Percentiles rank a stretch among this genome's conserved stretches.
Conservation (phyloP, 108 stramenopile species). For the Skeletonema tropicum region DNA sequence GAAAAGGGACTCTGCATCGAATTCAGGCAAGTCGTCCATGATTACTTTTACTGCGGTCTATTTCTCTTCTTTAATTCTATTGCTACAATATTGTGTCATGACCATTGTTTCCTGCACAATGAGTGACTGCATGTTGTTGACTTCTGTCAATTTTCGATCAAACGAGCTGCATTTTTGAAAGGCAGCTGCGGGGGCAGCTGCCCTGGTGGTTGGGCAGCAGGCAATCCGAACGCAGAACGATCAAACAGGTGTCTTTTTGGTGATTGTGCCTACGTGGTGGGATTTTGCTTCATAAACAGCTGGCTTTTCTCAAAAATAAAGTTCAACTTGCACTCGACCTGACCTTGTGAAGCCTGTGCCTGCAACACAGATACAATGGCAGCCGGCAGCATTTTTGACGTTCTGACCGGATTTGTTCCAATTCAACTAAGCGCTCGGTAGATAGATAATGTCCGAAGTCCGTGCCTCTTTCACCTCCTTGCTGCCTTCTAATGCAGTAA, state of each 20-base stretch:
- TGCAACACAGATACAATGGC: no score
- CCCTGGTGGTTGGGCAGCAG: background rate
- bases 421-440: no score
- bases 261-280: background rate
- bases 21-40: constrained; percentile 3
- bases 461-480: no score
- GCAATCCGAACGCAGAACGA: background rate
- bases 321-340: no score
- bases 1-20: constrained; percentile 5
- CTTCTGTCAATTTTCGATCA: no score
- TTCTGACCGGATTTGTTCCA: no score
- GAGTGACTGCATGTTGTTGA: no score
- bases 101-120: background rate
- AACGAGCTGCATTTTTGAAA: background rate
- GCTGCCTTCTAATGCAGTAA: no score
- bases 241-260: background rate
- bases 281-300: background rate
- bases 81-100: background rate
- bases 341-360: no score
- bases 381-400: no score
- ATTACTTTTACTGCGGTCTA: background rate
- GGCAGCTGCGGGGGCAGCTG: no score
- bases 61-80: background rate
- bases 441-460: no score
- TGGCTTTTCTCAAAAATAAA: background rate